Base-by-base conservation (phyloP, 805 yeast species). In the Ogataea zsoltii region DNA sequence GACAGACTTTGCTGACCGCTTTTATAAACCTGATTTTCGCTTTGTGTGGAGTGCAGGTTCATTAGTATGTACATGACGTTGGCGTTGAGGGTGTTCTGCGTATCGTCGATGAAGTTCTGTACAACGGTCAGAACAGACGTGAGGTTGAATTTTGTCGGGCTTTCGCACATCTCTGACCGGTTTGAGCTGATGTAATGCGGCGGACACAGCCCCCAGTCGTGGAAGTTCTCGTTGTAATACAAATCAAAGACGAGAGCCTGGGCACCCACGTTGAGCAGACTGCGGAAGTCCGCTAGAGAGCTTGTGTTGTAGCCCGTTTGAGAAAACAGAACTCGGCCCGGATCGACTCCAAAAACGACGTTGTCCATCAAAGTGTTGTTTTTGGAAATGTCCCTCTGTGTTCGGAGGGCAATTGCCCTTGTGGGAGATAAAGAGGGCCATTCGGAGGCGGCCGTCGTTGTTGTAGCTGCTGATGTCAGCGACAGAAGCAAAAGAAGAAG, bases 181-280 rank as follows among this genome's bases (percentile, higher is more conserved):
- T 28, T n/a, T 6, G 13, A 7, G 6, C 13, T 4, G 14, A 28
- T 2, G 72, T 70, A 1, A 4, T 33, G 23, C 2, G 70, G 71
- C 0, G 86, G 84, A 52, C 87, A 82, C 3, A 82, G 59, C 51
- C 80, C 83, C 79, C 85, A 82, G 45, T 63, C 66, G 9, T 47
- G 41, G 3, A 70, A 63, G 33, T 64, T 54, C 40, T 75, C 77
- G 54, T 77, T 78, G 71, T 79, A 76, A 59, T 81, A 82, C 21
- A 83, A 44, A 55, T 85, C 87, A 3, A 82, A 41, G 43, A 68
- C 62, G n/a, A 80, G 58, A 0, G 71, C 61, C 42, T 72, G 75
- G 1, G 74, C 64, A 0, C 86, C 86, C 2, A 62, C 61, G 30
- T 60, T 54, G 34, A 83, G 51, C 15, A 80, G 38, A 0, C 50